These are phyloP conservation scores for Gardenia jasminoides DNA, from an alignment of 257 asterid genomes.

Conservation along the genomic window DNA sequence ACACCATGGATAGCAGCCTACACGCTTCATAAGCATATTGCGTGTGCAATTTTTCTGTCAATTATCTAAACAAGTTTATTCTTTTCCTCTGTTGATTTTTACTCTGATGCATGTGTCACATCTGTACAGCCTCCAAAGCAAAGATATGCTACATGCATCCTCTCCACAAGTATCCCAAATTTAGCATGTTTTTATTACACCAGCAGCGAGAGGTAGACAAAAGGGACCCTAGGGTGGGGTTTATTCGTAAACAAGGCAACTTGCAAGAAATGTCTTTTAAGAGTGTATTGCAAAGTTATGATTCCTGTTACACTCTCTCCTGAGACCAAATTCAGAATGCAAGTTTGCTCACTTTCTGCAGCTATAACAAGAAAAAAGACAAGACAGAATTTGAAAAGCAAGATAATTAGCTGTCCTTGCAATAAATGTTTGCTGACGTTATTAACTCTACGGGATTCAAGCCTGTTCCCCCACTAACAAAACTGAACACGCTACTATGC, in stretches of 20 bases:
- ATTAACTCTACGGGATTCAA: neutral
- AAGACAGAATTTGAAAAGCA: neutral
- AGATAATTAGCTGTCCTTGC: neutral
- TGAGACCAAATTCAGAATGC: neutral
- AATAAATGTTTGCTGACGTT: neutral
- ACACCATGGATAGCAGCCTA: neutral
- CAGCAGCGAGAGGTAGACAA: neutral
- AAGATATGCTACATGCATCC: neutral
- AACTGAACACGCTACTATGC: neutral
- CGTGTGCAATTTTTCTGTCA: neutral
- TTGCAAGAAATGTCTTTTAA: neutral
- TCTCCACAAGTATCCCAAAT: neutral
- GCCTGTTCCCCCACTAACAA: neutral
- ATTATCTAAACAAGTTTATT: neutral
- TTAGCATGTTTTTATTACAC: neutral
- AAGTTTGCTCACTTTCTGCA: neutral
- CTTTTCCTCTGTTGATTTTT: neutral
- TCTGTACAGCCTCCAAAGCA: neutral
- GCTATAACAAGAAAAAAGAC: neutral
- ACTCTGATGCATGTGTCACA: neutral
- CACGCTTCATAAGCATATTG: neutral
- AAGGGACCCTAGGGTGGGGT: too few species aligned
- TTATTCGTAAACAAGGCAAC: too few species aligned
- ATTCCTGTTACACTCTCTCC: neutral
- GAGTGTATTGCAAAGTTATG: neutral